These are phyloP conservation scores for Arabis hirsuta DNA, from an alignment of 345 rosid species.

Conservation along the genomic window DNA sequence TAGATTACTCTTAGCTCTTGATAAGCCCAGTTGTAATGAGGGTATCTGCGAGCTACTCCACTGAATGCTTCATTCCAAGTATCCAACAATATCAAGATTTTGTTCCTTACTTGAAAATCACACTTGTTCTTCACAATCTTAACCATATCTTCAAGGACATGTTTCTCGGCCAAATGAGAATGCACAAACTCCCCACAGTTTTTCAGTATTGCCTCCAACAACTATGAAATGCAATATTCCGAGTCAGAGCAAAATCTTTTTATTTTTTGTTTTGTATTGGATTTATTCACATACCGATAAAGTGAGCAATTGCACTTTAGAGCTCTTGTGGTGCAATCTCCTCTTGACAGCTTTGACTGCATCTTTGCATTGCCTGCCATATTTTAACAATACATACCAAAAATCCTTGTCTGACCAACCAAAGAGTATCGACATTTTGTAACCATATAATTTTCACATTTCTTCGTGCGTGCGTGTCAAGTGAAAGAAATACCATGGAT, in stretches of 20 bases:
- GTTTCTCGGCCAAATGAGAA: slow-evolving; percentile 78
- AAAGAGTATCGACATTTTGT: too few relatives aligned
- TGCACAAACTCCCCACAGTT: slow-evolving; percentile 91
- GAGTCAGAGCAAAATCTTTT: too few relatives aligned
- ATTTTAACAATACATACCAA: neutral
- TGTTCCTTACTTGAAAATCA: slow-evolving; percentile 81
- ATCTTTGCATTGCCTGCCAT: slow-evolving; percentile 82
- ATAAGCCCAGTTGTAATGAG: slow-evolving; percentile 88
- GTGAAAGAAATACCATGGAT: slow-evolving; percentile 51
- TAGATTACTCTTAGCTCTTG: slow-evolving; percentile 74
- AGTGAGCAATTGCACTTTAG: slow-evolving; percentile 83
- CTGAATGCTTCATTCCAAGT: slow-evolving; percentile 98
- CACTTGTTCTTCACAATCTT: slow-evolving; percentile 78
- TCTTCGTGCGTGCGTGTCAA: too few relatives aligned
- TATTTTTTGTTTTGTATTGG: too few relatives aligned
- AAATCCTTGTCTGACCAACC: too few relatives aligned
- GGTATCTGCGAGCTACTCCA: slow-evolving; percentile 69
- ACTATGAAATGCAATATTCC: slow-evolving; percentile 46
- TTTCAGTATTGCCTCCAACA: slow-evolving; percentile 93
- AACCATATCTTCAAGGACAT: slow-evolving; percentile 85
- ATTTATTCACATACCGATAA: slow-evolving; percentile 62
- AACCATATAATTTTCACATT: too few relatives aligned
- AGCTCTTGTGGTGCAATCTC: slow-evolving; percentile 82
- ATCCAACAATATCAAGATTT: slow-evolving; percentile 75
- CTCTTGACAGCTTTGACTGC: slow-evolving; percentile 88